phyloP scores from a whole-genome alignment of 176 grass and related monocot genomes.

The Ananas comosus region DNA sequence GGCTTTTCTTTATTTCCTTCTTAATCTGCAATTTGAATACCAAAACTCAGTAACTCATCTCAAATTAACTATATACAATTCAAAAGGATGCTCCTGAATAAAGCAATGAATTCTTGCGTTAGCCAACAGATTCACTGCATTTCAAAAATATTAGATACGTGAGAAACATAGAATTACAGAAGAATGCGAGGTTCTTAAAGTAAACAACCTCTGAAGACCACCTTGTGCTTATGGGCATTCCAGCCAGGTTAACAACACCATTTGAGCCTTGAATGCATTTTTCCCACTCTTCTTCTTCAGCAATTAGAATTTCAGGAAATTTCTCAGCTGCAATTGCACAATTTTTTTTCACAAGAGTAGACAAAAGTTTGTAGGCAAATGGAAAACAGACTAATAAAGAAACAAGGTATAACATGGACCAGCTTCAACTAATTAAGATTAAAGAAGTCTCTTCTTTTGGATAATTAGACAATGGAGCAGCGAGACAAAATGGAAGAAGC shows the following conservation, averaged over 20 bases:
- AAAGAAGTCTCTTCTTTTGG: too few relatives aligned
- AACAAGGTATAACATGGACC: too few relatives aligned
- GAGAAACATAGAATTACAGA: background rate
- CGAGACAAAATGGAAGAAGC: too few relatives aligned
- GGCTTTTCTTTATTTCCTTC: constrained; percentile 78
- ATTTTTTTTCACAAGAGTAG: too few relatives aligned
- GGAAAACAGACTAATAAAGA: background rate
- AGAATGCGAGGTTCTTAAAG: background rate
- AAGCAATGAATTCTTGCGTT: background rate
- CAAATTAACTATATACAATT: background rate
- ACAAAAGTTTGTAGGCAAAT: background rate
- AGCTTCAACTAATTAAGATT: too few relatives aligned
- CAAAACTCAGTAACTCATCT: background rate
- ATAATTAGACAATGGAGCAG: too few relatives aligned
- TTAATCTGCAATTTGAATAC: constrained; percentile 42
- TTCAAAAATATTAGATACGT: background rate
- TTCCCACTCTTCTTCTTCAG: constrained; percentile 64
- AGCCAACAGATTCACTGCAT: background rate
- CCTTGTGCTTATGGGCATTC: constrained; percentile 83
- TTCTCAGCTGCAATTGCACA: constrained; percentile 31
- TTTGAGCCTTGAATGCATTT: constrained; percentile 41
- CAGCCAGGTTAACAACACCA: constrained; percentile 87
- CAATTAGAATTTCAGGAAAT: constrained; percentile 55
- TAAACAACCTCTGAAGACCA: constrained; percentile 76
- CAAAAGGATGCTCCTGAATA: background rate